These are phyloP conservation scores for Pseudopediastrum boryanum DNA, from an alignment of 139 green algal species.

Conservation along the genomic window DNA sequence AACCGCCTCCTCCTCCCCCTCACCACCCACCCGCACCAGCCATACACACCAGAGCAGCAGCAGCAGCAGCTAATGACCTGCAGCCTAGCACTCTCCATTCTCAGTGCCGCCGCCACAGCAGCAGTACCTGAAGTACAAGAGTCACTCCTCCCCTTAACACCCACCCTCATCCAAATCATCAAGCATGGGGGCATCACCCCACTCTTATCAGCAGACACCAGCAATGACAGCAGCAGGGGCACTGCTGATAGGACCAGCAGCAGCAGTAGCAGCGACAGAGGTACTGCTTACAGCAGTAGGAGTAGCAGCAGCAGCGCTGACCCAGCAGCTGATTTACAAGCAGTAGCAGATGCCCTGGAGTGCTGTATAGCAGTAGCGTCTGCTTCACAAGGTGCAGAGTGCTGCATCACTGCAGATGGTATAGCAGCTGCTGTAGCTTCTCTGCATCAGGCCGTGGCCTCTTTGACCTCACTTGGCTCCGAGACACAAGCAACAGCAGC, in stretches of 20 bases:
- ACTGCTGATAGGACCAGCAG: neutral
- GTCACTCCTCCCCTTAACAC: too few relatives aligned
- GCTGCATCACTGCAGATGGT: constrained; percentile 12
- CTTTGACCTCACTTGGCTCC: neutral
- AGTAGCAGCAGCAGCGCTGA: neutral
- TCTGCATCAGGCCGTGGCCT: neutral
- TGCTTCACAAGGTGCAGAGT: neutral
- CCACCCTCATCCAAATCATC: too few relatives aligned
- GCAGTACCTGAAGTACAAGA: too few relatives aligned
- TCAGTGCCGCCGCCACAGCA: constrained; percentile 36
- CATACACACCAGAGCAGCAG: constrained; percentile 23
- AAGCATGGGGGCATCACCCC: too few relatives aligned
- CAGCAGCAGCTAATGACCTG: constrained; percentile 13
- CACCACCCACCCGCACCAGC: constrained; percentile 14
- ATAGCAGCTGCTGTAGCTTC: constrained; percentile 33
- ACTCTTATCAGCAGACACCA: too few relatives aligned
- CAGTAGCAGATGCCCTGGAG: constrained; percentile 63
- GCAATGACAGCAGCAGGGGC: constrained; percentile 45
- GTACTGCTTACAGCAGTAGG: neutral
- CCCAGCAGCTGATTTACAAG: constrained; percentile 25
- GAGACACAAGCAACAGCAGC: neutral
- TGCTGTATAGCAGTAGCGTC: constrained; percentile 29
- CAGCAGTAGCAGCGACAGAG: constrained; percentile 6
- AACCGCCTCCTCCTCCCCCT: constrained; percentile 72
- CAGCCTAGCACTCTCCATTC: constrained; percentile 31